phyloP scores from a whole-genome alignment of 148 eudicot species.

The Rhododendron kiyosumense region DNA sequence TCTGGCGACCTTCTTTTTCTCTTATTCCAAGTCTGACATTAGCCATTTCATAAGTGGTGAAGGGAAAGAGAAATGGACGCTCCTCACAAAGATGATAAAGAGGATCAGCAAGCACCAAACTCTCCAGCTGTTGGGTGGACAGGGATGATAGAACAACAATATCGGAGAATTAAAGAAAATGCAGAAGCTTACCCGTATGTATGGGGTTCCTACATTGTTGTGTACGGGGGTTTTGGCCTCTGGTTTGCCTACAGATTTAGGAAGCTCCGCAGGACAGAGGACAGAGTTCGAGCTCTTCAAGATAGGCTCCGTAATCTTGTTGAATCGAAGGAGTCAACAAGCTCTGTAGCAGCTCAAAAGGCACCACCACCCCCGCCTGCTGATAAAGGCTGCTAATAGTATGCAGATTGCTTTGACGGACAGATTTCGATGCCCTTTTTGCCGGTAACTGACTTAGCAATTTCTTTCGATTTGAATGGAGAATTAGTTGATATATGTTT shows the following conservation, averaged over 20 bases:
- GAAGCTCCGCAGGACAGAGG: slow-evolving; percentile 70
- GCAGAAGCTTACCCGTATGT: slow-evolving; percentile 81
- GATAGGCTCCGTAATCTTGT: slow-evolving; percentile 54
- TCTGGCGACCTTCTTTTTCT: background rate
- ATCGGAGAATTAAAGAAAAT: slow-evolving; percentile 52
- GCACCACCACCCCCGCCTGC: slow-evolving; percentile 16
- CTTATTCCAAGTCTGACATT: background rate
- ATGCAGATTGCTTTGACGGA: background rate
- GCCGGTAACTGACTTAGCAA: background rate
- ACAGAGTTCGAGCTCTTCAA: slow-evolving; percentile 73
- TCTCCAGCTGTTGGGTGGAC: slow-evolving; percentile 27
- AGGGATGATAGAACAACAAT: slow-evolving; percentile 38
- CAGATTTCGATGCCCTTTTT: background rate
- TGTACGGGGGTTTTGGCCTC: slow-evolving; percentile 80
- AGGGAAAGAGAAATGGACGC: slow-evolving; percentile 25
- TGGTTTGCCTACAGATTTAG: slow-evolving; percentile 76
- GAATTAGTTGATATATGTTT: background rate
- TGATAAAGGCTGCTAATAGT: slow-evolving; percentile 29
- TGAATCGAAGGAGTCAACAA: slow-evolving; percentile 45
- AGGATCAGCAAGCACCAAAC: slow-evolving; percentile 24
- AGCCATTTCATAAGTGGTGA: background rate
- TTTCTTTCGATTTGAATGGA: background rate
- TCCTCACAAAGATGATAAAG: slow-evolving; percentile 29
- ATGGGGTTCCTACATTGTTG: slow-evolving; percentile 75
- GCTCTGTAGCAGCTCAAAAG: slow-evolving; percentile 27